Conservation (phyloP, 164 flowering plant genomes). For the Macadamia tetraphylla region DNA sequence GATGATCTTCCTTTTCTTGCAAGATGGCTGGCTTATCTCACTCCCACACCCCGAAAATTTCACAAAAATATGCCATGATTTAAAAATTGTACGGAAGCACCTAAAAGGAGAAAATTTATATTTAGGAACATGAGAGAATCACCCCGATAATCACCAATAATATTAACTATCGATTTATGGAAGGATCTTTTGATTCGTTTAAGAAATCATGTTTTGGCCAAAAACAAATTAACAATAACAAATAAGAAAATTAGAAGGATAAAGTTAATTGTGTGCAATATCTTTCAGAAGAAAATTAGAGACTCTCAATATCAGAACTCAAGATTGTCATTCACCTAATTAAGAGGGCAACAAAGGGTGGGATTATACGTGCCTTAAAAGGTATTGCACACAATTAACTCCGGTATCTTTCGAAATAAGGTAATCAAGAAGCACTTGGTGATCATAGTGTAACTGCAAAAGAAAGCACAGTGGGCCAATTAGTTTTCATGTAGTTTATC, state of each 20-base stretch:
- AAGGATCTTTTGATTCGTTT: too few species aligned
- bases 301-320: too few species aligned
- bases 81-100: slow-evolving; percentile 57
- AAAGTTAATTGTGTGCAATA: too few species aligned
- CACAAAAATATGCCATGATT: slow-evolving; percentile 49
- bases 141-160: background rate
- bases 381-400: slow-evolving; percentile 62
- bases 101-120: slow-evolving; percentile 24
- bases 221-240: too few species aligned
- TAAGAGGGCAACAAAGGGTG: background rate
- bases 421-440: slow-evolving; percentile 88
- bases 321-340: background rate
- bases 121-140: background rate
- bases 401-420: slow-evolving; percentile 90
- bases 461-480: background rate
- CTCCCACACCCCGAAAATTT: slow-evolving; percentile 28
- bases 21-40: slow-evolving; percentile 13
- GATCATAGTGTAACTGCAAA: slow-evolving; percentile 86
- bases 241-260: too few species aligned
- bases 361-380: slow-evolving; percentile 47
- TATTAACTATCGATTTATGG: too few species aligned
- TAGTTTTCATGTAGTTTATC: background rate
- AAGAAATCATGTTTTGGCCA: too few species aligned
- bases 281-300: too few species aligned
- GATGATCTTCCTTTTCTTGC: slow-evolving; percentile 47